Conservation (phyloP, 1,139 yeast genomes). For the Keqinozyma sinolaborantium region DNA sequence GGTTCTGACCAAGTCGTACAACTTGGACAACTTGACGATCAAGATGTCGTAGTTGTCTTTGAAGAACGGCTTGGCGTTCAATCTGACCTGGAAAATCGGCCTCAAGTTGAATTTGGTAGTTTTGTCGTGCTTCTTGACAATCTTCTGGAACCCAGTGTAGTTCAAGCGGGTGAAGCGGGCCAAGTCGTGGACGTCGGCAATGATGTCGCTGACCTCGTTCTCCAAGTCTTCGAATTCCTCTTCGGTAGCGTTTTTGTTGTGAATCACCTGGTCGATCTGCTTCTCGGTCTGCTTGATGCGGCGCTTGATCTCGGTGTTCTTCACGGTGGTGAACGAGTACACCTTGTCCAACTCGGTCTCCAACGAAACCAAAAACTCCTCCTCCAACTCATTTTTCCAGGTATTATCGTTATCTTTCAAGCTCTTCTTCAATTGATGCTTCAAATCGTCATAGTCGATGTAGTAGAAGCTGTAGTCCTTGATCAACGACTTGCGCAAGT, state of each 20-base stretch:
- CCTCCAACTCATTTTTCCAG: slow-evolving; percentile 81
- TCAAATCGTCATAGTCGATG: slow-evolving; percentile 85
- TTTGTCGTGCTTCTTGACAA: slow-evolving; percentile 94
- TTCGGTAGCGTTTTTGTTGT: slow-evolving; percentile 33
- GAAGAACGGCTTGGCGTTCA: slow-evolving; percentile 91
- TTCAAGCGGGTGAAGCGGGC: slow-evolving; percentile 90
- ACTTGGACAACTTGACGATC: slow-evolving; percentile 83
- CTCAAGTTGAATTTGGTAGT: slow-evolving; percentile 77
- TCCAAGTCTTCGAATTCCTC: slow-evolving; percentile 91
- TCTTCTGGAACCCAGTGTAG: slow-evolving; percentile 95
- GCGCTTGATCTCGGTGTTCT: slow-evolving; percentile 77
- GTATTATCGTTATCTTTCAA: slow-evolving; percentile 47
- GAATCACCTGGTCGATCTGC: slow-evolving; percentile 61
- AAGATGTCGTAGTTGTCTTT: slow-evolving; percentile 89
- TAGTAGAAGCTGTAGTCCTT: slow-evolving; percentile 88
- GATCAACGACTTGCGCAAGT: slow-evolving; percentile 66
- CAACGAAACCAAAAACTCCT: slow-evolving; percentile 67
- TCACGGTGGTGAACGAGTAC: slow-evolving; percentile 83
- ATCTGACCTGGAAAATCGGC: slow-evolving; percentile 89
- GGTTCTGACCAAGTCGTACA: slow-evolving; percentile 90
- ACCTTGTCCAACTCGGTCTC: slow-evolving; percentile 89
- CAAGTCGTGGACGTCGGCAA: slow-evolving; percentile 95
- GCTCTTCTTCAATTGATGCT: slow-evolving; percentile 70
- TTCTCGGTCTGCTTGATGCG: slow-evolving; percentile 79
- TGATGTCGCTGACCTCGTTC: slow-evolving; percentile 86